Percentiles rank a stretch among this genome's conserved stretches.
Evolutionary conservation across 208 protist species (phyloP).

Genomic region (Acanthamoeba triangularis): DNA sequence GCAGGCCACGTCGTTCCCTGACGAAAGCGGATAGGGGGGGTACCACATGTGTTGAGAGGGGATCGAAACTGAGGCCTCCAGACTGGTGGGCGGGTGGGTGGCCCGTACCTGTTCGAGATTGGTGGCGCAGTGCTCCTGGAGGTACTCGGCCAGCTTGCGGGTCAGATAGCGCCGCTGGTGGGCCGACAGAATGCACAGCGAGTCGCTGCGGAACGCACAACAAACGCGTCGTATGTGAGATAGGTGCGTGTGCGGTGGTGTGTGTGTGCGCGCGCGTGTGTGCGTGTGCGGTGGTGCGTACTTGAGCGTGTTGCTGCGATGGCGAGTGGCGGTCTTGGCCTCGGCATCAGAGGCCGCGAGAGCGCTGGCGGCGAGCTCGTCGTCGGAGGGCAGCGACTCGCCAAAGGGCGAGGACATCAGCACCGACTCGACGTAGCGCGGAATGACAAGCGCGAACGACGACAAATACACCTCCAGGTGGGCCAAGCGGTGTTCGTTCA

Average conservation of each 20-base stretch:
- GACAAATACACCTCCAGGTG: conserved; percentile 42
- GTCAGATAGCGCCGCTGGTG: background rate
- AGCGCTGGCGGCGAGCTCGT: background rate
- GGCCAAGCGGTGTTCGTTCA: background rate
- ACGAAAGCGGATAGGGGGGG: too few species aligned
- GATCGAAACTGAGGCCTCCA: too few species aligned
- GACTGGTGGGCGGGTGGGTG: background rate
- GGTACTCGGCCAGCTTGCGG: background rate
- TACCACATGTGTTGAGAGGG: too few species aligned
- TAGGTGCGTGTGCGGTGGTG: too few species aligned
- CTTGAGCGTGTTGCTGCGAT: background rate
- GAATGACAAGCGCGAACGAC: conserved; percentile 21
- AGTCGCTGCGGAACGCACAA: background rate
- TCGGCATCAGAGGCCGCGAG: background rate
- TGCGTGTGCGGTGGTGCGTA: background rate
- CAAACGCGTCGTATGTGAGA: background rate
- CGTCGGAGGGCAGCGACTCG: background rate
- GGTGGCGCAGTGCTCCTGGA: background rate
- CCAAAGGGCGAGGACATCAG: conserved; percentile 56
- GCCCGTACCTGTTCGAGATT: background rate
- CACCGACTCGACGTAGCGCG: conserved; percentile 8
- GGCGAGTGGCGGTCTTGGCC: background rate
- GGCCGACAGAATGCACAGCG: conserved; percentile 11
- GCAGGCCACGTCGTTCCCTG: conserved; percentile 60
- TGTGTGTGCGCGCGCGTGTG: background rate